phyloP scores from a whole-genome alignment of 2,329 filamentous ascomycete genomes.

The Raffaelea albimanens region DNA sequence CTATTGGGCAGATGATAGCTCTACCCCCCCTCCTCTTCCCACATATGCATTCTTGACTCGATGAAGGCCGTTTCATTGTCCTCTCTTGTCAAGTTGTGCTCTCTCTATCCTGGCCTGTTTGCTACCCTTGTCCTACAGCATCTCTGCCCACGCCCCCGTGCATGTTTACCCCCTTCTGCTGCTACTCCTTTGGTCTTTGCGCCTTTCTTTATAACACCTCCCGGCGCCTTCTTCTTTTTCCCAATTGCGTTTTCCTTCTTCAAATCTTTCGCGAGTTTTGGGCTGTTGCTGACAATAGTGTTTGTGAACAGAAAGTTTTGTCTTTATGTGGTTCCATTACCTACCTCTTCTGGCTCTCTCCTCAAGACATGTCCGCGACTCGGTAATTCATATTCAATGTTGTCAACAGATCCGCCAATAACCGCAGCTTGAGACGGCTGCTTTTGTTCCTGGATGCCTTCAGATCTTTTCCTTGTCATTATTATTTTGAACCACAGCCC shows the following conservation, averaged over 20 bases:
- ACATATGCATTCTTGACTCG: neutral
- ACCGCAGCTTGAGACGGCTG: too few relatives aligned
- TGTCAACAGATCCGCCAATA: neutral
- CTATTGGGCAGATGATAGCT: neutral
- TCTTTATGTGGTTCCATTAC: neutral
- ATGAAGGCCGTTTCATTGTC: neutral
- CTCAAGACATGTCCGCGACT: conserved; percentile 4
- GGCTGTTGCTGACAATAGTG: too few relatives aligned
- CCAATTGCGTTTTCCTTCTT: neutral
- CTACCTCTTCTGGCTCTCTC: conserved; percentile 3
- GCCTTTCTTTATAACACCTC: neutral
- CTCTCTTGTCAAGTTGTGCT: neutral
- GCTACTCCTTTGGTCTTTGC: neutral
- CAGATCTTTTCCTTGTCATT: too few relatives aligned
- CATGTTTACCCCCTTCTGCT: neutral
- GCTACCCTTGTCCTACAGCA: too few relatives aligned
- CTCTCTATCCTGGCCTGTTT: too few relatives aligned
- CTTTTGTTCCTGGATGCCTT: too few relatives aligned
- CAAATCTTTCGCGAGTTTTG: too few relatives aligned
- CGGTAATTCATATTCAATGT: neutral
- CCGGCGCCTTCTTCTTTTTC: neutral
- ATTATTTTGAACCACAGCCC: too few relatives aligned
- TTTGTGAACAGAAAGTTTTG: too few relatives aligned
- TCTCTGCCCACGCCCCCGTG: too few relatives aligned
- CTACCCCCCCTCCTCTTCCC: neutral